These are phyloP conservation scores for Trichoderma afroharzianum DNA, from an alignment of 2,329 filamentous ascomycete species.

Conservation along the genomic window DNA sequence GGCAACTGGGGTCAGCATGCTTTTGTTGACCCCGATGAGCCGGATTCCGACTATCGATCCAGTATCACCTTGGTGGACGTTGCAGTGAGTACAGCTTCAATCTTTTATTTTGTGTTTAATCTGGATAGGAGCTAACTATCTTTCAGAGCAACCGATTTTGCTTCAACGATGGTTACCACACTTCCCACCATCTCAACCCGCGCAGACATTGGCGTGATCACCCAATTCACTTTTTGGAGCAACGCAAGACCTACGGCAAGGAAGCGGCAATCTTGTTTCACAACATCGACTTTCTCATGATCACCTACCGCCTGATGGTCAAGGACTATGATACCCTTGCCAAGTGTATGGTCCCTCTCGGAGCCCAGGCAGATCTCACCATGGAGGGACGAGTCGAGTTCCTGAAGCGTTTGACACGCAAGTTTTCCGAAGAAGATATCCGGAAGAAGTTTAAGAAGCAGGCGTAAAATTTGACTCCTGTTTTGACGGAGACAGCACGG, in stretches of 20 bases:
- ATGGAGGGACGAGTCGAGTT: slow-evolving; percentile 60
- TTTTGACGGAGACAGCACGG: neutral
- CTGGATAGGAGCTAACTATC: neutral
- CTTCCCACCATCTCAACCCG: slow-evolving; percentile 75
- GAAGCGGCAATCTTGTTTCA: slow-evolving; percentile 73
- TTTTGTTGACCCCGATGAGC: slow-evolving; percentile 70
- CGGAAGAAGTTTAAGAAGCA: slow-evolving; percentile 47
- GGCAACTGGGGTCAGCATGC: slow-evolving; percentile 85
- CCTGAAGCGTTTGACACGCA: slow-evolving; percentile 61
- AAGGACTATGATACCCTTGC: slow-evolving; percentile 72
- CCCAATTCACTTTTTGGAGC: slow-evolving; percentile 66
- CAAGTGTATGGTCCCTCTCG: slow-evolving; percentile 68
- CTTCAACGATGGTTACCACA: slow-evolving; percentile 82
- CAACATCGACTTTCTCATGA: slow-evolving; percentile 77
- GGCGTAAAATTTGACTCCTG: neutral
- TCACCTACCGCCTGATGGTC: slow-evolving; percentile 63
- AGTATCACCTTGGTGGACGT: slow-evolving; percentile 80
- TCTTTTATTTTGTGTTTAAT: neutral
- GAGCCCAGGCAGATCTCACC: slow-evolving; percentile 64
- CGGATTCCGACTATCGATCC: slow-evolving; percentile 72
- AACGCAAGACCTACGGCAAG: slow-evolving; percentile 62
- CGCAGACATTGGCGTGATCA: slow-evolving; percentile 79
- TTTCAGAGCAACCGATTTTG: slow-evolving; percentile 72
- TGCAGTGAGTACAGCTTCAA: slow-evolving; percentile 51
- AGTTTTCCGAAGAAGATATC: slow-evolving; percentile 65